phyloP scores from a whole-genome alignment of 2,329 filamentous ascomycete genomes.

The Alternaria consortialis region DNA sequence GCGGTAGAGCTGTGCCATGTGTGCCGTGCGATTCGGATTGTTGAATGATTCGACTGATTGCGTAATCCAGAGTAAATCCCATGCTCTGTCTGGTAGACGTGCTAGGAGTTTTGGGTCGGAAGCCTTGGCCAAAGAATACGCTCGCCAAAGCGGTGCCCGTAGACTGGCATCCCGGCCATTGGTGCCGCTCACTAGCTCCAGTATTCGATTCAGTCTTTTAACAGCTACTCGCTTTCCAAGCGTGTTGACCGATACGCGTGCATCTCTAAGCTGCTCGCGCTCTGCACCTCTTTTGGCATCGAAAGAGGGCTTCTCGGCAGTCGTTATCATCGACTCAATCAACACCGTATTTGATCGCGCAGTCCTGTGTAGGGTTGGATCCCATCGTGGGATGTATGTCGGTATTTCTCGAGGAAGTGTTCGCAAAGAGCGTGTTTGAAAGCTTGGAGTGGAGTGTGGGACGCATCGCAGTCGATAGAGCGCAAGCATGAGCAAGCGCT shows the following conservation, averaged over 20 bases:
- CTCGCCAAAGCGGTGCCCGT: slow-evolving; percentile 39
- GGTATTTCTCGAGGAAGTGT: slow-evolving; percentile 37
- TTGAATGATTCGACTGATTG: slow-evolving; percentile 25
- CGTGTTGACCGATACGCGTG: slow-evolving; percentile 2
- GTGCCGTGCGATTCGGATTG: slow-evolving; percentile 26
- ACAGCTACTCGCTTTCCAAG: slow-evolving; percentile 5
- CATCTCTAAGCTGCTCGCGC: slow-evolving; percentile 21
- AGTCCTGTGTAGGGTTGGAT: slow-evolving; percentile 34
- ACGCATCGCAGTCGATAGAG: slow-evolving; percentile 32
- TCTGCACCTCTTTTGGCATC: slow-evolving; percentile 9
- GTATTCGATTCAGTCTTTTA: slow-evolving; percentile 24
- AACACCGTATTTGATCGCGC: background rate
- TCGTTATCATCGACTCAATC: background rate
- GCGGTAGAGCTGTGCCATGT: slow-evolving; percentile 35
- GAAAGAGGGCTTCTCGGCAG: slow-evolving; percentile 3
- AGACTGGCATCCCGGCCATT: slow-evolving; percentile 8
- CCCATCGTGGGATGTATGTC: slow-evolving; percentile 35
- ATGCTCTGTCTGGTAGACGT: slow-evolving; percentile 38
- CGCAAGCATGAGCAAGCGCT: slow-evolving; percentile 36
- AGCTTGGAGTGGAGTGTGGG: slow-evolving; percentile 25
- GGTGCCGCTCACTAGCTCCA: slow-evolving; percentile 17
- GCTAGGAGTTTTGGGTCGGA: slow-evolving; percentile 24
- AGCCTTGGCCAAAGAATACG: slow-evolving; percentile 37
- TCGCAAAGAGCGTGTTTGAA: slow-evolving; percentile 33
- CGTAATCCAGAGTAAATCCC: slow-evolving; percentile 47